A percentile compares a stretch with the other conserved stretches of the same genome.
Conservation (phyloP, 768 basidiomycete species). For the Lactarius evosmus region DNA sequence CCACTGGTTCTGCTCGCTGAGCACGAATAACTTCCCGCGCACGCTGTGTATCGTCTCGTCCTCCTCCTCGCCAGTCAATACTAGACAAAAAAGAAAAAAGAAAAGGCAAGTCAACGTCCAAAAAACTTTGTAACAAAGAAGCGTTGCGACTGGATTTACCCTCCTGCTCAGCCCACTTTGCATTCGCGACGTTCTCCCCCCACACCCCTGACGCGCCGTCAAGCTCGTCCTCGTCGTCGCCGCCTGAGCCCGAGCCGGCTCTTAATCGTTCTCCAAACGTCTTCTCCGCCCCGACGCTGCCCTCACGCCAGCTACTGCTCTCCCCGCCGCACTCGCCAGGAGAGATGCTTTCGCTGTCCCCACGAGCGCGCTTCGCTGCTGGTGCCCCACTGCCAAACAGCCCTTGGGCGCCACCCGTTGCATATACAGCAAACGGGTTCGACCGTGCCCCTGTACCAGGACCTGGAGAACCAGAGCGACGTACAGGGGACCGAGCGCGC, state of each 20-base stretch:
- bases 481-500: slow-evolving; percentile 52
- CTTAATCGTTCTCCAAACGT: slow-evolving; percentile 66
- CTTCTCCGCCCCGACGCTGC: slow-evolving; percentile 12
- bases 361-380: slow-evolving; percentile 51
- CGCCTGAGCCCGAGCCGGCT: slow-evolving; percentile 44
- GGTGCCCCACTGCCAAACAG: slow-evolving; percentile 43
- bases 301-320: slow-evolving; percentile 28
- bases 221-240: slow-evolving; percentile 48
- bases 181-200: slow-evolving; percentile 46
- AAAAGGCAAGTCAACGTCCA: slow-evolving; percentile 1
- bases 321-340: slow-evolving; percentile 17
- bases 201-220: slow-evolving; percentile 38
- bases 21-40: slow-evolving; percentile 68
- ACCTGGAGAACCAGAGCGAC: slow-evolving; percentile 38
- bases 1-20: slow-evolving; percentile 61
- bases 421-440: slow-evolving; percentile 41
- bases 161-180: slow-evolving; percentile 65
- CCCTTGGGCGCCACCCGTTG: slow-evolving; percentile 45
- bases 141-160: slow-evolving; percentile 39
- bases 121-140: neutral
- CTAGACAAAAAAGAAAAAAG: slow-evolving; percentile 37
- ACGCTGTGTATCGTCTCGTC: slow-evolving; percentile 75
- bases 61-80: slow-evolving; percentile 77
- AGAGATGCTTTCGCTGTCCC: slow-evolving; percentile 29
- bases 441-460: slow-evolving; percentile 51